Conservation (phyloP, 1,284 basidiomycete genomes). For the Cutaneotrichosporon sp. region DNA sequence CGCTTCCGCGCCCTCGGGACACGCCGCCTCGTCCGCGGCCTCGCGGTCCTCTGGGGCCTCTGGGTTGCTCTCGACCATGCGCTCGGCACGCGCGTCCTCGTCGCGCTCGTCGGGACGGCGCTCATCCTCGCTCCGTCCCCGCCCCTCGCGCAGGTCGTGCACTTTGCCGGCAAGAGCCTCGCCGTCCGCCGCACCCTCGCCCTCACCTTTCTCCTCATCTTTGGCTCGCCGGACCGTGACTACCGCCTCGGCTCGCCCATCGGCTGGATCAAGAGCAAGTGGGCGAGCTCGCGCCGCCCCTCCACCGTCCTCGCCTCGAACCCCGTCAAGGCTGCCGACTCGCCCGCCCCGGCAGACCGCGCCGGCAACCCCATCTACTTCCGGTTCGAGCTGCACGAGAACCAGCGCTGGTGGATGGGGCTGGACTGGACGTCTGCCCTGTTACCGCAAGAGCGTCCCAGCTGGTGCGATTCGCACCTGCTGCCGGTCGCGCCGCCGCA, state of each 20-base stretch:
- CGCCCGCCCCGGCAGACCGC: conserved; percentile 26
- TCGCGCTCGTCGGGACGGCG: conserved; percentile 45
- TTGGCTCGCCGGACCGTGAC: conserved; percentile 46
- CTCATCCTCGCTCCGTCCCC: conserved; percentile 52
- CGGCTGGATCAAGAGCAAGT: conserved; percentile 50
- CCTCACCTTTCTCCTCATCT: conserved; percentile 45
- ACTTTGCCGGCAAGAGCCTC: conserved; percentile 45
- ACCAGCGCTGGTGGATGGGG: conserved; percentile 81
- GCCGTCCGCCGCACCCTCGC: conserved; percentile 40
- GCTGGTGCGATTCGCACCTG: conserved; percentile 66
- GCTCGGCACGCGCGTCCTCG: conserved; percentile 38
- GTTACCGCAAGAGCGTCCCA: conserved; percentile 83
- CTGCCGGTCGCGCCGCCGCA: conserved; percentile 58
- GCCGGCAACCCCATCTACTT: conserved; percentile 62
- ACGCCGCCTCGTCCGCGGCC: conserved; percentile 40
- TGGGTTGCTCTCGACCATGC: conserved; percentile 46
- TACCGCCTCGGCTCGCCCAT: conserved; percentile 36
- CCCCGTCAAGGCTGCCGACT: conserved; percentile 29
- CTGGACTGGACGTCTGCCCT: conserved; percentile 88
- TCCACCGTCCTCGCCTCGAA: conserved; percentile 38
- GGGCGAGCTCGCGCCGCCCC: conserved; percentile 45
- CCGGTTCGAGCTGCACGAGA: conserved; percentile 85
- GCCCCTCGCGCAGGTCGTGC: conserved; percentile 39
- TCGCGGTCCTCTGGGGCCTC: conserved; percentile 46
- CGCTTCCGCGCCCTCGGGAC: conserved; percentile 42